Evolutionary conservation across 495 filamentous ascomycete genomes (phyloP).

Genomic region (Penicillium riverlandense): DNA sequence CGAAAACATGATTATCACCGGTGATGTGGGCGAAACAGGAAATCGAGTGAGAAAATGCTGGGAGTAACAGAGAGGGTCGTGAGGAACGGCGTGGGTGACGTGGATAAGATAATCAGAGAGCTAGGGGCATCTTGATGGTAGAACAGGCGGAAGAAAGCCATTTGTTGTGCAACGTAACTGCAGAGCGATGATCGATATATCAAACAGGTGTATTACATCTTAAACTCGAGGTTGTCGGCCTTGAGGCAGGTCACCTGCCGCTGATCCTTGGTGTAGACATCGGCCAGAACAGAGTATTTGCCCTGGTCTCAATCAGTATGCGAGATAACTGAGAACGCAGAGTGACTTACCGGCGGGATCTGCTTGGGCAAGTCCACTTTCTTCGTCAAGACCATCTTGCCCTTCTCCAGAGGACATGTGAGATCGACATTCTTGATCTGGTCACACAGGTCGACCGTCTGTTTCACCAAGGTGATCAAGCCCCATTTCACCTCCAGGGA

Average conservation of each 20-base stretch:
- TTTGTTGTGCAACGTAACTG: slow-evolving; percentile 5
- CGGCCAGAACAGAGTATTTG: slow-evolving; percentile 78
- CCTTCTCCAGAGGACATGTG: slow-evolving; percentile 78
- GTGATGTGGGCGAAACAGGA: too few relatives aligned
- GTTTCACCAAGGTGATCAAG: slow-evolving; percentile 78
- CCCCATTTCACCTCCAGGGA: slow-evolving; percentile 83
- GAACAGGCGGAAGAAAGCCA: slow-evolving; percentile 5
- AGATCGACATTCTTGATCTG: slow-evolving; percentile 82
- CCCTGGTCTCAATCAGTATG: slow-evolving; percentile 46
- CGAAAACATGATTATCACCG: too few relatives aligned
- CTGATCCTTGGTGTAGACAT: slow-evolving; percentile 65
- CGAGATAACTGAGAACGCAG: too few relatives aligned
- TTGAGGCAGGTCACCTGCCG: slow-evolving; percentile 76
- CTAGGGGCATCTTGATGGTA: background rate
- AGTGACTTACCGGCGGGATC: slow-evolving; percentile 73
- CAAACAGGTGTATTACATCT: slow-evolving; percentile 5
- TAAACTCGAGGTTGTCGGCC: slow-evolving; percentile 42
- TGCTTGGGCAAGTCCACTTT: slow-evolving; percentile 75
- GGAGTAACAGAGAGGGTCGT: slow-evolving; percentile 9
- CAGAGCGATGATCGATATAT: slow-evolving; percentile 2
- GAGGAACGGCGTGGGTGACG: slow-evolving; percentile 7
- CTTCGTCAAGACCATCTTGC: slow-evolving; percentile 65
- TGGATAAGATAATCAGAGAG: background rate
- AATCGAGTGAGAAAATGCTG: slow-evolving; percentile 1
- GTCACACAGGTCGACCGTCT: slow-evolving; percentile 75